These are phyloP conservation scores for Prunus padus DNA, from an alignment of 306 rosid species.

Conservation along the genomic window DNA sequence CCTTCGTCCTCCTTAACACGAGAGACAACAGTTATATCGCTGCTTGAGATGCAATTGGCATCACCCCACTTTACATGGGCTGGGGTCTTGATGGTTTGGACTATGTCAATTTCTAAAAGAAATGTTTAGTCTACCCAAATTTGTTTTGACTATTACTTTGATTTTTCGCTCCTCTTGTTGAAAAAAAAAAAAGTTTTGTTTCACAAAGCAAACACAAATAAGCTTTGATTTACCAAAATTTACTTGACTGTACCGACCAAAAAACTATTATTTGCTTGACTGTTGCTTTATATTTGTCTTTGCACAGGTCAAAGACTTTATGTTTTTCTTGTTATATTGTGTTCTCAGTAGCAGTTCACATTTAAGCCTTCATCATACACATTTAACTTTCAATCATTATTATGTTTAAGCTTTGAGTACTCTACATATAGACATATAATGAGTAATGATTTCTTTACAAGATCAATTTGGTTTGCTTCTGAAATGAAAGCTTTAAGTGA, in stretches of 20 bases:
- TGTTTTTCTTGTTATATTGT: not conserved
- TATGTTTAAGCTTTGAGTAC: not conserved
- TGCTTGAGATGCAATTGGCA: constrained; percentile 93
- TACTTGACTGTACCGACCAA: not conserved
- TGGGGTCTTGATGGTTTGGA: constrained; percentile 97
- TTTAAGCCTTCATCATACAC: not conserved
- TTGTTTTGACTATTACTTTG: not conserved
- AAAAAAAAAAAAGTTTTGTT: not conserved
- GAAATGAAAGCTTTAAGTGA: constrained; percentile 98
- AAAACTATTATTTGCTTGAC: not conserved
- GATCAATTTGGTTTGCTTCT: constrained; percentile 96
- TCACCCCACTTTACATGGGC: constrained; percentile 89
- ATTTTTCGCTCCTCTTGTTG: too few species aligned
- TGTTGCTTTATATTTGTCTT: not conserved
- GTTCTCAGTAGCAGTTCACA: not conserved
- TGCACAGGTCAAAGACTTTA: not conserved
- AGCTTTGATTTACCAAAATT: not conserved
- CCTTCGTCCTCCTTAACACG: constrained; percentile 92
- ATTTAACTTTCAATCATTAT: not conserved
- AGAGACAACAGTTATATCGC: constrained; percentile 76
- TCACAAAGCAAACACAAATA: not conserved
- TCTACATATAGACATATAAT: not conserved
- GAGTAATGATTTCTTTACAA: constrained; percentile 43
- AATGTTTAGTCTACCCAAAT: constrained; percentile 1
- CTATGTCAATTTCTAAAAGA: constrained; percentile 1